Evolutionary conservation across 75 land plant species (phyloP).

Genomic region (Cupressus sempervirens): DNA sequence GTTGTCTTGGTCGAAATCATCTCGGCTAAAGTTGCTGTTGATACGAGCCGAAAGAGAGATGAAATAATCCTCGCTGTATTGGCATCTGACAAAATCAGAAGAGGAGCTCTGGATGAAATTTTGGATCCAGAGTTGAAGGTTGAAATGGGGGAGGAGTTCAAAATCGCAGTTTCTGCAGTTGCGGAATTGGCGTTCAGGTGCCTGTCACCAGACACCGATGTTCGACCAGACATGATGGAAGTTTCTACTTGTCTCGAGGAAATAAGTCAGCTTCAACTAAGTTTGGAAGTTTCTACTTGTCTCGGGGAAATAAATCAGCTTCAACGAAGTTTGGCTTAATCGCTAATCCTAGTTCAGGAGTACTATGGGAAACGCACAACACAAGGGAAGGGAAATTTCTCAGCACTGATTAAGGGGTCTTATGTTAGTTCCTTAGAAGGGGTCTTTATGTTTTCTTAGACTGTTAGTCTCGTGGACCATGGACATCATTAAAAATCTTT

Average conservation of each 20-base stretch:
- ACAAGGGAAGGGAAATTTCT: too few species aligned
- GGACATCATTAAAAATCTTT: too few species aligned
- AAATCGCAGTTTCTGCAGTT: constrained; percentile 17
- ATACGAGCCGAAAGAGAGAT: constrained; percentile 14
- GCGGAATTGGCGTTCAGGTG: constrained; percentile 29
- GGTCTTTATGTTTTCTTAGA: too few species aligned
- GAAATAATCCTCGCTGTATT: constrained; percentile 26
- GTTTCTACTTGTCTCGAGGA: constrained; percentile 3
- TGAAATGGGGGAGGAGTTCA: background rate
- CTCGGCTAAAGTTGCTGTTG: constrained; percentile 27
- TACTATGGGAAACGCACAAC: too few species aligned
- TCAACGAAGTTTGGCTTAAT: background rate
- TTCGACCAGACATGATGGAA: constrained; percentile 31
- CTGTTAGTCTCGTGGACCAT: too few species aligned
- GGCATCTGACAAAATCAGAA: constrained; percentile 20
- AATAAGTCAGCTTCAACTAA: background rate
- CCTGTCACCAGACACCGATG: constrained; percentile 26
- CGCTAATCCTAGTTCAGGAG: too few species aligned
- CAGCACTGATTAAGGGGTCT: too few species aligned
- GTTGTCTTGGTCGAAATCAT: constrained; percentile 36
- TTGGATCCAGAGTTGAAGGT: constrained; percentile 24
- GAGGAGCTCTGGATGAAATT: constrained; percentile 21
- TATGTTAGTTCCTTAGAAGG: too few species aligned
- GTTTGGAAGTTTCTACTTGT: constrained; percentile 12
- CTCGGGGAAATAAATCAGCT: background rate